Conservation (phyloP, 2,329 filamentous ascomycete genomes). For the Bipolaris cookei region DNA sequence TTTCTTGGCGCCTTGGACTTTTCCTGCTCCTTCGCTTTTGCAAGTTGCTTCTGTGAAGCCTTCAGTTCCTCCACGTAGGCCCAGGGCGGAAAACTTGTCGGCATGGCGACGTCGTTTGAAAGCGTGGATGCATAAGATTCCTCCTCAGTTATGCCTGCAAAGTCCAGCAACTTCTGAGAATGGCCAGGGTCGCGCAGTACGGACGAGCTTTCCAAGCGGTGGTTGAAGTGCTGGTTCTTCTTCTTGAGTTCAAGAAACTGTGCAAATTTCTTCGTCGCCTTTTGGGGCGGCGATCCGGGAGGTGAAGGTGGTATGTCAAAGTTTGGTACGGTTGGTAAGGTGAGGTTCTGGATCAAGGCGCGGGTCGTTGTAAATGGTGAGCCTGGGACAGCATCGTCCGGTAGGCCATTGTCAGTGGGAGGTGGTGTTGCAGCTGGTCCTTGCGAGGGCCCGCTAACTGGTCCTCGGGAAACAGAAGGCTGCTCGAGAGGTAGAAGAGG, state of each 20-base stretch:
- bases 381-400: slow-evolving; percentile 35
- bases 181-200: slow-evolving; percentile 75
- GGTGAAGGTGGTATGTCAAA: slow-evolving; percentile 78
- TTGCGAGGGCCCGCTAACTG: slow-evolving; percentile 36
- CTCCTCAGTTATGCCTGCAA: slow-evolving; percentile 63
- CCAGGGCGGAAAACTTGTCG: slow-evolving; percentile 50
- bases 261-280: slow-evolving; percentile 69
- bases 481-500: slow-evolving; percentile 18
- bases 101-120: slow-evolving; percentile 48
- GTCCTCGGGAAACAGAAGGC: slow-evolving; percentile 11
- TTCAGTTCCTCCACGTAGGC: slow-evolving; percentile 53
- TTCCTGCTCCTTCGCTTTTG: slow-evolving; percentile 42
- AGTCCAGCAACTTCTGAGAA: slow-evolving; percentile 73
- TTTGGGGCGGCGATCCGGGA: slow-evolving; percentile 58
- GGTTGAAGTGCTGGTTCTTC: slow-evolving; percentile 78
- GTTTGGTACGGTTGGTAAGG: slow-evolving; percentile 73
- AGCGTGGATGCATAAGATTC: slow-evolving; percentile 71
- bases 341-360: slow-evolving; percentile 71
- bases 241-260: slow-evolving; percentile 79
- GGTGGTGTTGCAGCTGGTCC: slow-evolving; percentile 36
- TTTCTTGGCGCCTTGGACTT: slow-evolving; percentile 37
- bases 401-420: slow-evolving; percentile 20
- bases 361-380: slow-evolving; percentile 74
- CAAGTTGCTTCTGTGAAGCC: slow-evolving; percentile 49
- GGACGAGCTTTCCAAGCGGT: slow-evolving; percentile 69